Base-by-base conservation (phyloP, 305 asterid species). In the Fraxinus ornus region DNA sequence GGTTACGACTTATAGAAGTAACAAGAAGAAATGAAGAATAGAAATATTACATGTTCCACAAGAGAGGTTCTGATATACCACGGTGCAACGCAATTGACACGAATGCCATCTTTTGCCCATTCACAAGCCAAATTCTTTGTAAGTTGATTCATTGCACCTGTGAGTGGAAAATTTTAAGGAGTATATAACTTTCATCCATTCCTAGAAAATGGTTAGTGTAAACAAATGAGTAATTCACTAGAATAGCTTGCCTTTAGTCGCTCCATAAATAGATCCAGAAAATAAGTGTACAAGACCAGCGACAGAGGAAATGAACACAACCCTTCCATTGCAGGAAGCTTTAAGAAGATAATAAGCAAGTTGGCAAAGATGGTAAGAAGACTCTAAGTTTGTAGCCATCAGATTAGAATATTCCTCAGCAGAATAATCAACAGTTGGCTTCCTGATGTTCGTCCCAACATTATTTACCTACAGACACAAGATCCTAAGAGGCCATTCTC, bases 141-240 rank as follows among this genome's bases (percentile, higher is more conserved):
- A 66, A 95, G 98, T 80, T 95, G 99, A 88, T 95, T 94, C 76
- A 94, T 90, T 82, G 98, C 99, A 84, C 98, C 99, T 95, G 90
- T 24, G 47, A 81, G 24, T 32, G 76, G 83, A 79, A 78, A 85
- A 71, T 62, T 7, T 13, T n/a, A 57, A 62, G 77, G 75, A 15
- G 26, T 8, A 52, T 49, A 19, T 7, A 60, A 83, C 75, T 39
- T 62, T 30, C 62, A 66, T 57, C 76, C 37, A 55, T 76, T 80
- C 73, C 79, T 47, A 49, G 26, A 32, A n/a, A 60, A 28, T 85
- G 76, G 82, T 60, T 15, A 49, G 21, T 75, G 55, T 78, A 74
- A 76, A 39, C 3, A 24, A 81, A 35, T 72, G 24, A 37, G 57
- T 3, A 9, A 12, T 37, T 22, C 66, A 49, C 36, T 39, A 77